These are phyloP conservation scores for Polychaeton citri DNA, from an alignment of 2,329 filamentous ascomycete species.

Conservation along the genomic window DNA sequence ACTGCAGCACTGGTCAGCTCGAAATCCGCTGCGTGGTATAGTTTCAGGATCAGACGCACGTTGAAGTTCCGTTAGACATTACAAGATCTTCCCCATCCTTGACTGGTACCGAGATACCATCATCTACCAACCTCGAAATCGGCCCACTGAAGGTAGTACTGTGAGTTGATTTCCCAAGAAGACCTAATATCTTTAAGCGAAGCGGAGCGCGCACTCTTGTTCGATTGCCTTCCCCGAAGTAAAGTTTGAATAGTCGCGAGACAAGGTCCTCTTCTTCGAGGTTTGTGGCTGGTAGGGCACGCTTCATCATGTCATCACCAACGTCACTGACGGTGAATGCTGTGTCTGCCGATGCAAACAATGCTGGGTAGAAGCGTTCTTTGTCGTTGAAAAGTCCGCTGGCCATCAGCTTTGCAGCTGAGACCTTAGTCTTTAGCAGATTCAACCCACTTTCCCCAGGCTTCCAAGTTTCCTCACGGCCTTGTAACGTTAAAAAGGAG, in stretches of 20 bases:
- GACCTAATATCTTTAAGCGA: constrained; percentile 59
- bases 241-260: constrained; percentile 55
- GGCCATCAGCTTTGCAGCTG: constrained; percentile 57
- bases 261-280: constrained; percentile 57
- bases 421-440: constrained; percentile 55
- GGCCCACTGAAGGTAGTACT: constrained; percentile 57
- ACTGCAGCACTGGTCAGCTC: constrained; percentile 18
- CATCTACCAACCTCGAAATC: constrained; percentile 56
- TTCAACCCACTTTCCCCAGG: constrained; percentile 49
- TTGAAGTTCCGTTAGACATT: constrained; percentile 15
- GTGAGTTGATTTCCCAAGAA: constrained; percentile 63
- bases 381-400: constrained; percentile 75
- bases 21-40: neutral
- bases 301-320: constrained; percentile 82
- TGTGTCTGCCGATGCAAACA: constrained; percentile 70
- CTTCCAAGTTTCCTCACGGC: constrained; percentile 58
- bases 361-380: constrained; percentile 69
- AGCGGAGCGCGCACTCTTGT: constrained; percentile 50
- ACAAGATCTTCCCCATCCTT: constrained; percentile 17
- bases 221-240: constrained; percentile 42
- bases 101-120: constrained; percentile 41
- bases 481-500: constrained; percentile 52
- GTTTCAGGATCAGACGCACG: constrained; percentile 9
- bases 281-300: constrained; percentile 52
- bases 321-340: constrained; percentile 71